Evolutionary conservation across 73 alveolate genomes (phyloP), one percentile per base, ranked within the genome.

Genomic region (Paramecium sexaurelia): DNA sequence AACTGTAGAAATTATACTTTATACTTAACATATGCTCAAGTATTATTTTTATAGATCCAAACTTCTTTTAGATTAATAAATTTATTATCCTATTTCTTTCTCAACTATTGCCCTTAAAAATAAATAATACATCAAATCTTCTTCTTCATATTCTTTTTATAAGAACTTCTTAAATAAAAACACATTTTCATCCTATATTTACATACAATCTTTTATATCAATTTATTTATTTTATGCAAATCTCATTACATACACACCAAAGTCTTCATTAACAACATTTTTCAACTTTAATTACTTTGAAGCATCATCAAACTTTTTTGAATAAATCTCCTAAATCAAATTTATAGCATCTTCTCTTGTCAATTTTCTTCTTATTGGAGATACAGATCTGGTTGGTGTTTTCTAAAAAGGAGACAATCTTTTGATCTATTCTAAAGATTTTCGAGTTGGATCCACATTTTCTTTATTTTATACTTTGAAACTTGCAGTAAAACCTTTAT

Each of bases 261-360:
- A 78, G 36, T 78, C 71, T 45, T 78, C 90, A 43, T 43, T 78
- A 1, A 78, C 90, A 13, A 29, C 55, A 29, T 39, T 24, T 45
- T 43, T 78, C 40, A 29, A 11, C 11, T 78, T 39, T 29, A 78
- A 37, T 26, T 39, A 26, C 10, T 24, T 26, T 22, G 43, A 29
- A 78, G 90, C 90, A 40, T 78, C 90, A 20, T 78, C 75, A 40
- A 78, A 78, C 39, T 39, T 78, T 45, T 78, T 22, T 20, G 75
- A 37, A 11, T 78, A 78, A 17, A 78, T 39, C 32, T 78, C 90
- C 22, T 78, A 78, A 5, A 78, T 78, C 36, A 78, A 78, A 29
- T 32, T 39, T 20, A 78, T 20, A n/a, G 71, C 40, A 29, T 32
- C 71, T 3, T 78, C 90, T 26, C 55, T 40, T 20, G 43, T 43